Evolutionary conservation across 2,329 filamentous ascomycete genomes (phyloP), one percentile per base, ranked within the genome.

Genomic region (Pseudonectria foliicola): DNA sequence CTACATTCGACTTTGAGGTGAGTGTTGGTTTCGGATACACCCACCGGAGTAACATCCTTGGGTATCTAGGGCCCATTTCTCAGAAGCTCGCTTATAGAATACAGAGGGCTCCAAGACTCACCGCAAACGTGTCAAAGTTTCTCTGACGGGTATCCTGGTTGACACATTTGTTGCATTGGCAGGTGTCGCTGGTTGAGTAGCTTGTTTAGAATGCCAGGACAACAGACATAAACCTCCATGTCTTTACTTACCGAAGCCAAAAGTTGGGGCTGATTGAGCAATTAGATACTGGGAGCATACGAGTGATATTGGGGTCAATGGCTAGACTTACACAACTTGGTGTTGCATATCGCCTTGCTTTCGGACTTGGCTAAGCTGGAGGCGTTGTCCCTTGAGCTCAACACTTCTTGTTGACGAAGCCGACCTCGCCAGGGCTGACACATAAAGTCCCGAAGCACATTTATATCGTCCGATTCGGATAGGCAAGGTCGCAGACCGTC

Each of bases 141-240:
- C 63, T 52, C 40, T 68, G 64, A 46, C 59, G 52, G 11, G 65
- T 68, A 28, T 63, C 58, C 31, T 58, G 56, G 29, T 68, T 64
- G 12, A 67, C 56, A 33, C 64, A 68, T 30, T 54, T 32, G 3
- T 38, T 47, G 42, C 64, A 68, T n/a, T 60, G 61, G 40, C 64
- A 68, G 31, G 66, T 67, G 35, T 68, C 64, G 14, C 64, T 65
- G 24, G 4, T 33, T 18, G 29, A 15, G 8, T 13, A 29, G 32
- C 49, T 33, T 46, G 38, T 31, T 35, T 35, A 25, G n/a, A 21
- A 28, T 24, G 33, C 7, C 39, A 37, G 25, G 27, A 36, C 25
- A 28, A 23, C 32, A 6, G 33, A 13, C 8, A 16, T 16, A 31
- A 33, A 35, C 33, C 28, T 29, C 10, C 18, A 6, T 29, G 15